These are phyloP conservation scores for Stephania cephalantha DNA, from an alignment of 164 flowering plant genomes.

Conservation along the genomic window DNA sequence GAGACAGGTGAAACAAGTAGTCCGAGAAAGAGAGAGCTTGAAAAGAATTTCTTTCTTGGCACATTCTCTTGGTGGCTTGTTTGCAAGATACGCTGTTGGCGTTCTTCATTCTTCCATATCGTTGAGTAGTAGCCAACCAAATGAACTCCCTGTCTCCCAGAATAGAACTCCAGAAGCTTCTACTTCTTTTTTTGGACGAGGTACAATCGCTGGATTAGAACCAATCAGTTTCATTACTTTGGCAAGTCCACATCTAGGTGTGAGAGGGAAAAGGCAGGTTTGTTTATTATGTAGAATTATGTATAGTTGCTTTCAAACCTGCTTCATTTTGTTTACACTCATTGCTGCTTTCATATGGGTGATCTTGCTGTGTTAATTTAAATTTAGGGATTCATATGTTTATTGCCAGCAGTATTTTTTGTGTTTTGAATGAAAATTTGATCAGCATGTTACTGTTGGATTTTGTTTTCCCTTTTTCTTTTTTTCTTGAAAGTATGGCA, in stretches of 20 bases:
- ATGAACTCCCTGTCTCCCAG: constrained; percentile 21
- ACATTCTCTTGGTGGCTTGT: constrained; percentile 94
- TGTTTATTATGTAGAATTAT: constrained; percentile 16
- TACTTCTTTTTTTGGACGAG: constrained; percentile 23
- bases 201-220: constrained; percentile 79
- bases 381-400: not conserved
- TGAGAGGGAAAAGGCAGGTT: constrained; percentile 90
- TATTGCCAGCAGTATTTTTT: not conserved
- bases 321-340: not conserved
- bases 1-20: constrained; percentile 67
- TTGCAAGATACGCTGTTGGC: constrained; percentile 80
- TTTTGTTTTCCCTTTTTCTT: not conserved
- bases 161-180: constrained; percentile 20
- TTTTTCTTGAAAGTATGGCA: not conserved
- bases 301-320: not conserved
- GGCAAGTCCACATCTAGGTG: constrained; percentile 97
- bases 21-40: constrained; percentile 57
- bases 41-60: constrained; percentile 83
- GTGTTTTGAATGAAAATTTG: not conserved
- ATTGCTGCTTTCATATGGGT: not conserved
- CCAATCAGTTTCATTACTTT: constrained; percentile 79
- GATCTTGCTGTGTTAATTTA: not conserved
- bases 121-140: constrained; percentile 13
- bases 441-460: not conserved
- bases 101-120: constrained; percentile 47